These are phyloP conservation scores for Irpex sp. DNA, from an alignment of 1,284 basidiomycete genomes.

Conservation along the genomic window DNA sequence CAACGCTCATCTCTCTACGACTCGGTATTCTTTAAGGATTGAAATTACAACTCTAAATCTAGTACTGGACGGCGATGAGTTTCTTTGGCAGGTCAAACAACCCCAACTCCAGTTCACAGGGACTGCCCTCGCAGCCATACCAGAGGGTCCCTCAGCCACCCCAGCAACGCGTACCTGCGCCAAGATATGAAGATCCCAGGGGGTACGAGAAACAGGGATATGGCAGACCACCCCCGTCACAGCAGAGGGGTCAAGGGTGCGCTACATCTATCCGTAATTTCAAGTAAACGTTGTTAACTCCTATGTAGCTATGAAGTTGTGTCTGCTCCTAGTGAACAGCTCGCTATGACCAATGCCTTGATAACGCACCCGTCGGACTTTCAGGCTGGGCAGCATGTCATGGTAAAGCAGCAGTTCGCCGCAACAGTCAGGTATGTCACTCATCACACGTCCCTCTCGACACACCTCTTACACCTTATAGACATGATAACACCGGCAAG, in stretches of 20 bases:
- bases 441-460: neutral
- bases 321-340: constrained; percentile 49
- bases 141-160: constrained; percentile 34
- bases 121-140: constrained; percentile 38
- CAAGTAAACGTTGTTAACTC: neutral
- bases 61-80: constrained; percentile 31
- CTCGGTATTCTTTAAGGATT: neutral
- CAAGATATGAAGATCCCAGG: constrained; percentile 52
- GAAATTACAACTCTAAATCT: neutral
- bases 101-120: constrained; percentile 26
- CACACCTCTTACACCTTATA: constrained; percentile 23
- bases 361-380: constrained; percentile 79
- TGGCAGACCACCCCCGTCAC: constrained; percentile 23
- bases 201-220: constrained; percentile 34
- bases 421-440: constrained; percentile 64
- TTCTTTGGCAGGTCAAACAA: constrained; percentile 42
- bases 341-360: constrained; percentile 80
- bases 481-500: constrained; percentile 72
- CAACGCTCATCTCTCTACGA: neutral
- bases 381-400: constrained; percentile 62
- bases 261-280: constrained; percentile 28
- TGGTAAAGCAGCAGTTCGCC: constrained; percentile 65
- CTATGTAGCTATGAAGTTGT: constrained; percentile 50
- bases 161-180: constrained; percentile 25
- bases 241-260: constrained; percentile 29